Conservation (phyloP, 139 green algal genomes). For the Zygnema circumcarinatum region DNA sequence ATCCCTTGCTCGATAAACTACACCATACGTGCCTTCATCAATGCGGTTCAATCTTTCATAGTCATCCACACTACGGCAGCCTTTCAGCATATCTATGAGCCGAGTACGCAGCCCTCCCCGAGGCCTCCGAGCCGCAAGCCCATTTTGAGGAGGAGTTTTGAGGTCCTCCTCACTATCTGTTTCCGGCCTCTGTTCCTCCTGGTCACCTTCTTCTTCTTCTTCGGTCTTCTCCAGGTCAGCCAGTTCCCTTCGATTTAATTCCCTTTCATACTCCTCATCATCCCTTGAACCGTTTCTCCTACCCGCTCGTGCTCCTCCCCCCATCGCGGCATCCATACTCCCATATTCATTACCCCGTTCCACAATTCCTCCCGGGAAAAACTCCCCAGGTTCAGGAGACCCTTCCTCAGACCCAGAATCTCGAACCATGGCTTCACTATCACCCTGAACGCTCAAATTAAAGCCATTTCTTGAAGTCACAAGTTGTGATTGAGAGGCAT, state of each 20-base stretch:
- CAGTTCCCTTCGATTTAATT: conserved; percentile 43
- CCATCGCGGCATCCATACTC: background rate
- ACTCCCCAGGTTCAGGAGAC: background rate
- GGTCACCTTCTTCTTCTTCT: conserved; percentile 7
- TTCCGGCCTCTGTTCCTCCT: conserved; percentile 23
- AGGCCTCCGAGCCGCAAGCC: background rate
- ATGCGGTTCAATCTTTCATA: conserved; percentile 75
- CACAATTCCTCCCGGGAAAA: background rate
- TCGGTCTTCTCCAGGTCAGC: conserved; percentile 34
- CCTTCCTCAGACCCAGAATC: background rate
- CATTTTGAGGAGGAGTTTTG: background rate
- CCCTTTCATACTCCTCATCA: conserved; percentile 24
- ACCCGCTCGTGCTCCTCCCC: background rate
- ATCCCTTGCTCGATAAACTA: conserved; percentile 83
- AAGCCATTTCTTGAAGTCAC: background rate
- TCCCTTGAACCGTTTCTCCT: background rate
- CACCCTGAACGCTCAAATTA: background rate
- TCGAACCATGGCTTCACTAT: background rate
- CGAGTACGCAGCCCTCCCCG: conserved; percentile 25
- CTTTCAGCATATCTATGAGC: conserved; percentile 54
- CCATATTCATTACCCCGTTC: background rate
- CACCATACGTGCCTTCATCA: conserved; percentile 84
- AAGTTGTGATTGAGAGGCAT: background rate
- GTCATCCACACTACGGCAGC: conserved; percentile 82
- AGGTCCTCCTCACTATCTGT: conserved; percentile 1